Percentiles rank a stretch among this genome's conserved stretches.
phyloP scores from a whole-genome alignment of 306 rosid species.

The Ziziphus jujuba region DNA sequence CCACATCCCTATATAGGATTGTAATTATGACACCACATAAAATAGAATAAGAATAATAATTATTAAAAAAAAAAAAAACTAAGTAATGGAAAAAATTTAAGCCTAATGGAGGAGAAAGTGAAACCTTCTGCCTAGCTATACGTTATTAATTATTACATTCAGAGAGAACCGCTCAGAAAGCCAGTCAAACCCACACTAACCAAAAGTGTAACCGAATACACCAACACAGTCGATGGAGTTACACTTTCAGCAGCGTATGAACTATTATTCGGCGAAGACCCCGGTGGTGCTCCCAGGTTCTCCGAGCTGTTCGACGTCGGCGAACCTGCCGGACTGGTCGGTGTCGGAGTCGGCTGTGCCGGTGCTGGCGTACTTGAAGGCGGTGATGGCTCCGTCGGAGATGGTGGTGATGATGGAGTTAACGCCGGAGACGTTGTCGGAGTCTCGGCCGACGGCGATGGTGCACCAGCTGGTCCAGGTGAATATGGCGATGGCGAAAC shows the following conservation, averaged over 20 bases:
- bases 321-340: not conserved
- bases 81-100: conserved; percentile 7
- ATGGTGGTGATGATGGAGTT: not conserved
- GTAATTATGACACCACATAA: too few species aligned
- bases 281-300: conserved; percentile 10
- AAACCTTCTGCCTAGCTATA: too few species aligned
- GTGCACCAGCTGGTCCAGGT: not conserved
- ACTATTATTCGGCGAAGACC: not conserved
- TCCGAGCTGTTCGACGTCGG: conserved; percentile 14
- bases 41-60: too few species aligned
- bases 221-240: conserved; percentile 26
- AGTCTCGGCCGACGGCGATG: conserved; percentile 7
- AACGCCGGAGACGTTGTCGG: not conserved
- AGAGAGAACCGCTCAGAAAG: conserved; percentile 10
- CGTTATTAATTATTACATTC: too few species aligned
- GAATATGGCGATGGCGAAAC: not conserved
- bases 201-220: conserved; percentile 30
- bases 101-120: too few species aligned
- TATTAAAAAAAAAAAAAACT: not conserved
- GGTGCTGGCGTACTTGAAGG: not conserved
- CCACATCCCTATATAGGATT: too few species aligned
- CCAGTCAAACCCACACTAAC: conserved; percentile 30
- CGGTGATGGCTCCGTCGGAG: not conserved
- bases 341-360: not conserved
- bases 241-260: conserved; percentile 16